Evolutionary conservation across 495 filamentous ascomycete species (phyloP).

Genomic region (Oidiodendron maius): DNA sequence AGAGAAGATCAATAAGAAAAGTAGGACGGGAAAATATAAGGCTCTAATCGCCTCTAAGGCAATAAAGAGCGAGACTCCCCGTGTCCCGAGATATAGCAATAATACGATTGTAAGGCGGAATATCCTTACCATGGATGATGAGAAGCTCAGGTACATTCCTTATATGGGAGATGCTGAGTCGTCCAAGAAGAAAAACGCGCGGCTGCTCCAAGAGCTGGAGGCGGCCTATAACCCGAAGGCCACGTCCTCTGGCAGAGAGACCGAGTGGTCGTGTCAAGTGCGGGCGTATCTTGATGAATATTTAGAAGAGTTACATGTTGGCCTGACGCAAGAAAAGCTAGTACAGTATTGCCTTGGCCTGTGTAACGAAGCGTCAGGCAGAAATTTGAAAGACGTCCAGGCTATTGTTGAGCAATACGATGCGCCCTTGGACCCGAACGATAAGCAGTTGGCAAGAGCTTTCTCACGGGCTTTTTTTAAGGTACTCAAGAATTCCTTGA

Average conservation of each 20-base stretch:
- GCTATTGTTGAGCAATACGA: conserved; percentile 1
- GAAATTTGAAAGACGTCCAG: background rate
- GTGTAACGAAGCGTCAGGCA: background rate
- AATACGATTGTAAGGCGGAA: conserved; percentile 20
- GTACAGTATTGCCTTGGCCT: conserved; percentile 7
- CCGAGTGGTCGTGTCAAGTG: conserved; percentile 6
- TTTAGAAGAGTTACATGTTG: conserved; percentile 15
- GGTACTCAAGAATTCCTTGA: conserved; percentile 6
- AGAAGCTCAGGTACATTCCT: conserved; percentile 18
- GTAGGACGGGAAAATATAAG: conserved; percentile 6
- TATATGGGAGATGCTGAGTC: conserved; percentile 11
- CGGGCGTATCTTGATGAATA: conserved; percentile 11
- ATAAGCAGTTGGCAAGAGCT: background rate
- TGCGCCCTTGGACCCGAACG: background rate
- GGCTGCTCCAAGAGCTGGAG: conserved; percentile 14
- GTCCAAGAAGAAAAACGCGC: background rate
- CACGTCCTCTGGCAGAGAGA: conserved; percentile 3
- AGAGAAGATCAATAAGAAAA: conserved; percentile 3
- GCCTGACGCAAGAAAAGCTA: conserved; percentile 5
- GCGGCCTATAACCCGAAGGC: conserved; percentile 4
- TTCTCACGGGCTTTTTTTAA: conserved; percentile 12
- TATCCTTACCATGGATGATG: conserved; percentile 18
- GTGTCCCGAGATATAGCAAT: conserved; percentile 16
- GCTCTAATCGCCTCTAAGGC: background rate
- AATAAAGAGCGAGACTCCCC: conserved; percentile 2